phyloP scores from a whole-genome alignment of 306 rosid genomes.

The Lotus japonicus region DNA sequence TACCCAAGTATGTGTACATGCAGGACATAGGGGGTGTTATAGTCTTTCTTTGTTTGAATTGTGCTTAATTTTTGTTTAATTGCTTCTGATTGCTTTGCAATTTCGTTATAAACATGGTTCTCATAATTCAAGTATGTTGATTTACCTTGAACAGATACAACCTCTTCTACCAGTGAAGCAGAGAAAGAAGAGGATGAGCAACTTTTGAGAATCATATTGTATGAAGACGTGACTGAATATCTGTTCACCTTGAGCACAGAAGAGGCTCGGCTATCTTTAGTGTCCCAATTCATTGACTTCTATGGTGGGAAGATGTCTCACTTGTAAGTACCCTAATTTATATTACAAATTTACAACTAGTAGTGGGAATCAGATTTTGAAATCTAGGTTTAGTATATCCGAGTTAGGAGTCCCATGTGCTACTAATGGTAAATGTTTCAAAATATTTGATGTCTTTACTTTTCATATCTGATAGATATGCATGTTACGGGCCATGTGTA shows the following conservation, averaged over 20 bases:
- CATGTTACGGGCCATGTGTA: not conserved
- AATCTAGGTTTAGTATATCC: not conserved
- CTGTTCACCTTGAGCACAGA: constrained; percentile 70
- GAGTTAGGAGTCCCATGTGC: not conserved
- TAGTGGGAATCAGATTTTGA: constrained; percentile 3
- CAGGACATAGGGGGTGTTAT: not conserved
- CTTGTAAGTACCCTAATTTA: constrained; percentile 41
- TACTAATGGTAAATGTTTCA: not conserved
- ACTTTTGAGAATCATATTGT: constrained; percentile 58
- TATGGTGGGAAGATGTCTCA: constrained; percentile 75
- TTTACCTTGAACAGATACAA: constrained; percentile 39
- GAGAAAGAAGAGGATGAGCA: constrained; percentile 70
- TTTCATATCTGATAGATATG: not conserved
- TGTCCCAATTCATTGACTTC: constrained; percentile 75
- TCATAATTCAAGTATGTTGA: constrained; percentile 3
- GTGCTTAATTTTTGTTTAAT: not conserved
- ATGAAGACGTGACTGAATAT: constrained; percentile 79
- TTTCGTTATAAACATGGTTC: constrained; percentile 10
- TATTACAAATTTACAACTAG: not conserved
- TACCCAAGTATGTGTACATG: not conserved
- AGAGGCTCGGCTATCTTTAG: constrained; percentile 66
- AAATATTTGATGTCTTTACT: not conserved
- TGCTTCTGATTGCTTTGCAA: not conserved
- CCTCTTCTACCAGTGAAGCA: constrained; percentile 29
- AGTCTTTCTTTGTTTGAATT: constrained; percentile 6